Percentiles rank a stretch among this genome's conserved stretches.
phyloP scores from a whole-genome alignment of 139 green algal genomes.

The Chlorella vulgaris region DNA sequence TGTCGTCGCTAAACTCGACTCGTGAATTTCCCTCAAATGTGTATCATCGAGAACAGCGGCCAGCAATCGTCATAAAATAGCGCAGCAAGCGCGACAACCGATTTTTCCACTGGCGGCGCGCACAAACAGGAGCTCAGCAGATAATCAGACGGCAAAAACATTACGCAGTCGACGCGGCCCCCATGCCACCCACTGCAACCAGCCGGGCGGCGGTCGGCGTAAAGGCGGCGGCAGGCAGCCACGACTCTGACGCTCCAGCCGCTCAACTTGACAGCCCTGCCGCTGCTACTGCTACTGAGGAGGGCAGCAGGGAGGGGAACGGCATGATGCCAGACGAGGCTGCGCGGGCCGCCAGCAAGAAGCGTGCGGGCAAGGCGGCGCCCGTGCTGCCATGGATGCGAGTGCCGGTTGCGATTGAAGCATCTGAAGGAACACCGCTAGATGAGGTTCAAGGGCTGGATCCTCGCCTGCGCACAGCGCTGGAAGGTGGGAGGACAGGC shows the following conservation, averaged over 20 bases:
- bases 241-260: background rate
- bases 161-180: no score
- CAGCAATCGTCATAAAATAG: no score
- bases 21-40: no score
- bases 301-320: background rate
- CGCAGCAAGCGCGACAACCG: no score
- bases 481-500: constrained; percentile 31
- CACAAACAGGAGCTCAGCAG: no score
- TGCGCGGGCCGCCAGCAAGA: background rate
- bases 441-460: constrained; percentile 64
- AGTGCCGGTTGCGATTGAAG: constrained; percentile 68
- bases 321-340: background rate
- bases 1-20: no score
- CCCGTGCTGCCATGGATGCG: constrained; percentile 87
- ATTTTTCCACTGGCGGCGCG: no score
- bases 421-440: constrained; percentile 50
- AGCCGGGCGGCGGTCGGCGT: background rate
- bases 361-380: background rate
- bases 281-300: no score
- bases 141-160: no score
- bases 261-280: background rate
- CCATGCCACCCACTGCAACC: background rate
- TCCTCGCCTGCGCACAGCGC: constrained; percentile 37
- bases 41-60: no score
- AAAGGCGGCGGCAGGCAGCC: background rate